These are phyloP conservation scores for Striga asiatica DNA, from an alignment of 257 asterid genomes.

Conservation along the genomic window DNA sequence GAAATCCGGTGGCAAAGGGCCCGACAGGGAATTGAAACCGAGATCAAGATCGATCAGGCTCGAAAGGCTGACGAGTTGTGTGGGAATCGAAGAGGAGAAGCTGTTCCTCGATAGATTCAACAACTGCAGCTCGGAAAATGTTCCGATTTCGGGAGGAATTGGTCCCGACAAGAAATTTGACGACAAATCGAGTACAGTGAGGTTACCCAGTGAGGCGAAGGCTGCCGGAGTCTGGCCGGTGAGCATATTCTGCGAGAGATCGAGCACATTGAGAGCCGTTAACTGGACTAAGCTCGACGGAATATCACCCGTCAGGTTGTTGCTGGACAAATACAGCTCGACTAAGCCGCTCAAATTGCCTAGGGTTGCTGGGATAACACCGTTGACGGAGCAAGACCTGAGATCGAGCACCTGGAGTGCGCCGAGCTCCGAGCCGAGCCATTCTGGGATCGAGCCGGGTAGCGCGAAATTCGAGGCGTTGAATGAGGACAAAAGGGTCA, in stretches of 20 bases:
- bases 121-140: constrained; percentile 35
- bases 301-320: constrained; percentile 50
- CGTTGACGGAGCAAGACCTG: constrained; percentile 49
- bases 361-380: constrained; percentile 46
- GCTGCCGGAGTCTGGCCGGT: constrained; percentile 42
- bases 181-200: constrained; percentile 59
- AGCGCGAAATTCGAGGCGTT: constrained; percentile 68
- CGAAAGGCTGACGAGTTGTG: constrained; percentile 65
- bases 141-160: constrained; percentile 57
- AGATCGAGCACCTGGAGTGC: constrained; percentile 82
- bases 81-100: constrained; percentile 66
- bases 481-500: constrained; percentile 48
- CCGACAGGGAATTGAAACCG: constrained; percentile 53
- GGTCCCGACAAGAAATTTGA: constrained; percentile 51
- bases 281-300: constrained; percentile 63
- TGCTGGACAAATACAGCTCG: constrained; percentile 49
- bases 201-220: constrained; percentile 37
- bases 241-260: constrained; percentile 58
- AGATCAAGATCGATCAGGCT: constrained; percentile 70
- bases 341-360: constrained; percentile 73
- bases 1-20: constrained; percentile 44
- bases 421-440: constrained; percentile 54
- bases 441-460: constrained; percentile 61
- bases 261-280: constrained; percentile 43
- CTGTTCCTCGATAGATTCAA: constrained; percentile 67